Percentiles rank a stretch among this genome's conserved stretches.
Evolutionary conservation across 1,284 basidiomycete species (phyloP).

Genomic region (Thecaphora frezii): DNA sequence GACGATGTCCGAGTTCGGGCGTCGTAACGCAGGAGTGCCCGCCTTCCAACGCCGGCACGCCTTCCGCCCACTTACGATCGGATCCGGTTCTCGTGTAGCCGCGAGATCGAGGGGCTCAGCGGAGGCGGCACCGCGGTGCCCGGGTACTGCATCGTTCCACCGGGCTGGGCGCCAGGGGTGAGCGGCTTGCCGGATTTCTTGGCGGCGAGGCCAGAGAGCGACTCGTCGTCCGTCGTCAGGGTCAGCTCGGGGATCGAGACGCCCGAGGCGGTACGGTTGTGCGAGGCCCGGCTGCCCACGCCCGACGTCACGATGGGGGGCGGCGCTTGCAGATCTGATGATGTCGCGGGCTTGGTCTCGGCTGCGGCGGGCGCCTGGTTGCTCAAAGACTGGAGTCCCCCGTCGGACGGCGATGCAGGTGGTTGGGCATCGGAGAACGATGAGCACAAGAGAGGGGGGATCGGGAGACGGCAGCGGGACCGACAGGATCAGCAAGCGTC

Average conservation of each 20-base stretch:
- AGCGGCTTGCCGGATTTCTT: slow-evolving; percentile 21
- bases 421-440: too few relatives aligned
- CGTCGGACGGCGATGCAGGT: too few relatives aligned
- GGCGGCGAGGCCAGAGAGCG: slow-evolving; percentile 20
- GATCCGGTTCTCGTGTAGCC: slow-evolving; percentile 47
- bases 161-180: slow-evolving; percentile 15
- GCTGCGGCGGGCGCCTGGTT: slow-evolving; percentile 3
- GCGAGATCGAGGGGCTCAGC: slow-evolving; percentile 40
- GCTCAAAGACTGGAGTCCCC: neutral
- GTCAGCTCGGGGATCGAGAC: slow-evolving; percentile 54
- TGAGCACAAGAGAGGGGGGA: neutral
- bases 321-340: slow-evolving; percentile 19
- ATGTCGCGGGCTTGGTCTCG: slow-evolving; percentile 5
- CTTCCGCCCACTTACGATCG: slow-evolving; percentile 22
- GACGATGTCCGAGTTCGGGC: too few relatives aligned
- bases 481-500: too few relatives aligned
- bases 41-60: too few relatives aligned
- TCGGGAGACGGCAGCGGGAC: neutral
- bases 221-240: slow-evolving; percentile 51
- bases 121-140: slow-evolving; percentile 20
- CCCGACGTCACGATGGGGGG: slow-evolving; percentile 19
- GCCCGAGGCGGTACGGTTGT: slow-evolving; percentile 45
- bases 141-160: slow-evolving; percentile 18
- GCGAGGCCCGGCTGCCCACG: slow-evolving; percentile 9
- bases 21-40: too few relatives aligned